These are phyloP conservation scores for Sphaerulina populicola DNA, from an alignment of 2,329 filamentous ascomycete species.

Conservation along the genomic window DNA sequence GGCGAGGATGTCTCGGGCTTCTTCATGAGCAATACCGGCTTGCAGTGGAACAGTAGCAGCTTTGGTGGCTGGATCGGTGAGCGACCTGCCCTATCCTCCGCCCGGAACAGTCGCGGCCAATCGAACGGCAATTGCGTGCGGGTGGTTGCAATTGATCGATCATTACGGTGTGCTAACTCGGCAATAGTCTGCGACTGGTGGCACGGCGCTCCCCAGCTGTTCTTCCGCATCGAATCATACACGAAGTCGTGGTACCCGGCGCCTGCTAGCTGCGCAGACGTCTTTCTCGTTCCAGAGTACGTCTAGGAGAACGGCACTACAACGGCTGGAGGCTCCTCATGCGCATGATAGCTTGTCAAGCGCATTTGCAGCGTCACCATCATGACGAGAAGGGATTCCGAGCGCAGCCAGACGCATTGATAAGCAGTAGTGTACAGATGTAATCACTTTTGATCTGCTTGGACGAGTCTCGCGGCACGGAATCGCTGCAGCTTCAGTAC, in stretches of 20 bases:
- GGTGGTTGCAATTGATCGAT: no score
- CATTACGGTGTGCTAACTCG: neutral
- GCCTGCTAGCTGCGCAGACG: conserved; percentile 29
- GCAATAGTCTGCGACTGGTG: conserved; percentile 29
- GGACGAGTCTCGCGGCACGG: no score
- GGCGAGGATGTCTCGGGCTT: conserved; percentile 13
- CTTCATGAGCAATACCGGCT: conserved; percentile 30
- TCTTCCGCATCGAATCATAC: conserved; percentile 25
- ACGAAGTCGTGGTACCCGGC: conserved; percentile 10
- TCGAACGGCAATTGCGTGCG: no score
- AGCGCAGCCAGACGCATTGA: neutral
- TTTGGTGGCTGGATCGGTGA: conserved; percentile 29
- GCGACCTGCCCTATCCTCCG: neutral
- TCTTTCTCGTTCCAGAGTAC: conserved; percentile 27
- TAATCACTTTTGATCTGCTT: neutral
- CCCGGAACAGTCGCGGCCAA: no score
- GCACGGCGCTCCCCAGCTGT: conserved; percentile 31
- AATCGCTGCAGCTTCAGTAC: no score
- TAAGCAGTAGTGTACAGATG: neutral
- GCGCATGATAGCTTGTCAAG: neutral
- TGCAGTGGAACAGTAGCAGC: conserved; percentile 26
- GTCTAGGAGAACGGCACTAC: conserved; percentile 13
- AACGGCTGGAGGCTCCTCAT: neutral
- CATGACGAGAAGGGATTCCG: neutral
- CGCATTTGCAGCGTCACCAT: neutral